phyloP scores from a whole-genome alignment of 2,329 filamentous ascomycete species.

The Arachnomyces sp. region DNA sequence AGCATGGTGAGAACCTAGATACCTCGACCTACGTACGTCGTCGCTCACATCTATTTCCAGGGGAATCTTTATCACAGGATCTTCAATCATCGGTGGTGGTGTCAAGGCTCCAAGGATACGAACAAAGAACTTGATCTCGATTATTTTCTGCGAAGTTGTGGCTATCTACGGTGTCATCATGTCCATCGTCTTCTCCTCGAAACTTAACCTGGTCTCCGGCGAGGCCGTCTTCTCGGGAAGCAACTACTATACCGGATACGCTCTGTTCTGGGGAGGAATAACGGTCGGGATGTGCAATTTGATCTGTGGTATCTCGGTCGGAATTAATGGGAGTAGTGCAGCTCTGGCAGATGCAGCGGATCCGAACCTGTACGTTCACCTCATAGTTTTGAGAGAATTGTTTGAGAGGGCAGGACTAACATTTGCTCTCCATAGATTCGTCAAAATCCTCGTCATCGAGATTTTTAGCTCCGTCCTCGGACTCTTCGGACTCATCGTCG shows the following conservation, averaged over 20 bases:
- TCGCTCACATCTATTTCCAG: slow-evolving; percentile 40
- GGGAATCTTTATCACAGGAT: slow-evolving; percentile 98
- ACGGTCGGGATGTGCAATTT: slow-evolving; percentile 95
- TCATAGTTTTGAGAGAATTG: not conserved
- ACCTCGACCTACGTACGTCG: not conserved
- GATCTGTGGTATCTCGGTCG: slow-evolving; percentile 90
- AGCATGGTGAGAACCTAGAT: slow-evolving; percentile 64
- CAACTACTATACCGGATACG: slow-evolving; percentile 90
- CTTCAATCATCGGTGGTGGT: slow-evolving; percentile 92
- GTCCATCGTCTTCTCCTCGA: slow-evolving; percentile 94
- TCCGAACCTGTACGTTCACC: slow-evolving; percentile 62
- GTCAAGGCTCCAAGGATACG: slow-evolving; percentile 95
- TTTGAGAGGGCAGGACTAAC: slow-evolving; percentile 5
- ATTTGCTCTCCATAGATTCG: slow-evolving; percentile 56
- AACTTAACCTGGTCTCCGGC: slow-evolving; percentile 59
- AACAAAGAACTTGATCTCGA: slow-evolving; percentile 98
- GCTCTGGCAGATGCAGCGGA: slow-evolving; percentile 94
- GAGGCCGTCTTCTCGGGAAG: slow-evolving; percentile 62
- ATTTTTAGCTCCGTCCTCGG: slow-evolving; percentile 98
- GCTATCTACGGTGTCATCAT: slow-evolving; percentile 99
- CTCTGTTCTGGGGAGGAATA: slow-evolving; percentile 90
- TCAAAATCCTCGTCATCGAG: slow-evolving; percentile 97
- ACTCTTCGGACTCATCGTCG: slow-evolving; percentile 91
- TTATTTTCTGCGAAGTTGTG: slow-evolving; percentile 99
- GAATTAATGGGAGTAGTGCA: slow-evolving; percentile 95